Evolutionary conservation across 306 rosid species (phyloP), one percentile per base, ranked within the genome.

Genomic region (Fagus sylvatica): DNA sequence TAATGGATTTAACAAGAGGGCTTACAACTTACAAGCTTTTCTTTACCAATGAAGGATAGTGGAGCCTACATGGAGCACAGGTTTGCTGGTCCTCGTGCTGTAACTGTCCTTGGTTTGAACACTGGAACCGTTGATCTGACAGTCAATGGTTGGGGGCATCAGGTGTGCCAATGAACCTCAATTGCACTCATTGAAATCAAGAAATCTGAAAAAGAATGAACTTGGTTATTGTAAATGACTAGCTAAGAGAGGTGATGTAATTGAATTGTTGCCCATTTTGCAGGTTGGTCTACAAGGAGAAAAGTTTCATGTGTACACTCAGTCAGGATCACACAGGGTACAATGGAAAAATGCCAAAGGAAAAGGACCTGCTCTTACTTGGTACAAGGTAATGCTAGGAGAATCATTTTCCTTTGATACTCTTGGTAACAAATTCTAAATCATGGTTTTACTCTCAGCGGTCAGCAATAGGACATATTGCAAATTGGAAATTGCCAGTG

Each of bases 41-140:
- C 36, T 59, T 51, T 80, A 49, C 37, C 42, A 56, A 74, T 75
- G 61, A 78, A 95, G 98, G 97, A 96, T 76, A 91, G 98, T 51
- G 99, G 98, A 86, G 90, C 98, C 41, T 96, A 96, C 87, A 90
- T 96, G 99, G 99, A 96, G 67, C 94, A 84, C 79, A 90, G 99
- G 78, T 91, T 19, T 53, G 91, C 98, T 0, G 99, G 96, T 53
- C 96, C 91, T 54, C 83, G 84, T 36, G 9, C 84, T 1, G 9
- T 91, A n/a, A 53, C 76, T 2, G 40, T 95, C 83, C 80, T 88
- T 4, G 91, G 91, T 69, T 87, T 95, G 82, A 92, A 77, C 82
- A 78, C 81, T 0, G 93, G 98, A 72, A 86, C 85, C 37, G 51
- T 88, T 4, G 96, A 93, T 53, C 66, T 93, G 43, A 76, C 89